These are phyloP conservation scores for Malassezia equina DNA, from an alignment of 1,284 basidiomycete species.

Conservation along the genomic window DNA sequence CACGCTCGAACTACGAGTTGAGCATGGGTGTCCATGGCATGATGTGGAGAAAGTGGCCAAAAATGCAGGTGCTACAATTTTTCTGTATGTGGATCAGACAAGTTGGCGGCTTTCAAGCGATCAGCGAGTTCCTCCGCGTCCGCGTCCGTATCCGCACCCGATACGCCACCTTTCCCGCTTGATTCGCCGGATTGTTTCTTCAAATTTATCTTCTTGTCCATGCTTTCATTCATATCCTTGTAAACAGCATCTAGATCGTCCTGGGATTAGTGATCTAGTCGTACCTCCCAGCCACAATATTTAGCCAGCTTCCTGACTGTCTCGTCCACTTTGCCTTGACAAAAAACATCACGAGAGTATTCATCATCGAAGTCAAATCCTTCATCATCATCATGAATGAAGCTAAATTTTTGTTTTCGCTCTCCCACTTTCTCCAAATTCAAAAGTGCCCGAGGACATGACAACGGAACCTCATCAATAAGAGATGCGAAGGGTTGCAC, in stretches of 20 bases:
- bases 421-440: slow-evolving; percentile 55
- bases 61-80: slow-evolving; percentile 9
- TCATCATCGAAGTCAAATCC: slow-evolving; percentile 41
- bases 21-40: neutral
- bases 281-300: slow-evolving; percentile 28
- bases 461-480: slow-evolving; percentile 49
- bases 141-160: neutral
- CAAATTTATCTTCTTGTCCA: neutral
- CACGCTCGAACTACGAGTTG: slow-evolving; percentile 10
- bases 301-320: slow-evolving; percentile 24
- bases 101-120: neutral
- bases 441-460: slow-evolving; percentile 52
- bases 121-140: neutral
- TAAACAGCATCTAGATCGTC: slow-evolving; percentile 14
- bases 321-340: slow-evolving; percentile 33
- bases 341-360: slow-evolving; percentile 33
- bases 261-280: neutral
- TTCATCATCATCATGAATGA: slow-evolving; percentile 23
- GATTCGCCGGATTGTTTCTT: neutral
- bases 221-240: neutral
- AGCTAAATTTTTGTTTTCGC: slow-evolving; percentile 42
- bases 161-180: neutral
- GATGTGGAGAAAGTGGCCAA: neutral
- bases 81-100: neutral
- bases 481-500: slow-evolving; percentile 55